phyloP scores from a whole-genome alignment of 2,329 filamentous ascomycete species.

The Westerdykella sp. region DNA sequence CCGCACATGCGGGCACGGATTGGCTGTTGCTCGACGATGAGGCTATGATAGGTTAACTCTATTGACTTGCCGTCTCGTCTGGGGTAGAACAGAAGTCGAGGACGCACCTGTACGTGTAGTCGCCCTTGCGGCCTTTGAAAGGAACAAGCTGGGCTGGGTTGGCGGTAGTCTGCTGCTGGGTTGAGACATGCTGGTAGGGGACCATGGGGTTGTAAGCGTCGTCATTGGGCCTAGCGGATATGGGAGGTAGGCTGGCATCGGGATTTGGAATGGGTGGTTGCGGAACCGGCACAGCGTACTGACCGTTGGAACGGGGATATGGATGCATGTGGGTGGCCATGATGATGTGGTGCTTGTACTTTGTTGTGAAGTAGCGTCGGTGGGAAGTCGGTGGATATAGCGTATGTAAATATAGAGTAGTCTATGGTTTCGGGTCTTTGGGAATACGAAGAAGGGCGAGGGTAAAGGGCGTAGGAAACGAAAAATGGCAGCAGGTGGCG shows the following conservation, averaged over 20 bases:
- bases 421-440: no score
- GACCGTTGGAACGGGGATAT: constrained; percentile 14
- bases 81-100: no score
- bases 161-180: background rate
- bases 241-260: background rate
- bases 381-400: no score
- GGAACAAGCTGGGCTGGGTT: constrained; percentile 1
- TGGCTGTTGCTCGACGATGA: constrained; percentile 84
- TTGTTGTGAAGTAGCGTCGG: background rate
- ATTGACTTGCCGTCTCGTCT: no score
- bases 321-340: constrained; percentile 13
- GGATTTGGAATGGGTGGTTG: background rate
- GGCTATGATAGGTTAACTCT: constrained; percentile 40
- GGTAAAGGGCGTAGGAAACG: no score
- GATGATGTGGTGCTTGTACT: background rate
- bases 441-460: no score
- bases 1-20: constrained; percentile 95
- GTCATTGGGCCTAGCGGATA: background rate
- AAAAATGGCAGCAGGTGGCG: no score
- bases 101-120: constrained; percentile 12
- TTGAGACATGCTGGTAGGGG: constrained; percentile 4
- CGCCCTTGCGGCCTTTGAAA: constrained; percentile 7
- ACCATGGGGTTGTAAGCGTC: constrained; percentile 7
- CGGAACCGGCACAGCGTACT: constrained; percentile 12
- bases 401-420: no score